Conservation (phyloP, 1,284 basidiomycete genomes). For the Tilletia setariae region DNA sequence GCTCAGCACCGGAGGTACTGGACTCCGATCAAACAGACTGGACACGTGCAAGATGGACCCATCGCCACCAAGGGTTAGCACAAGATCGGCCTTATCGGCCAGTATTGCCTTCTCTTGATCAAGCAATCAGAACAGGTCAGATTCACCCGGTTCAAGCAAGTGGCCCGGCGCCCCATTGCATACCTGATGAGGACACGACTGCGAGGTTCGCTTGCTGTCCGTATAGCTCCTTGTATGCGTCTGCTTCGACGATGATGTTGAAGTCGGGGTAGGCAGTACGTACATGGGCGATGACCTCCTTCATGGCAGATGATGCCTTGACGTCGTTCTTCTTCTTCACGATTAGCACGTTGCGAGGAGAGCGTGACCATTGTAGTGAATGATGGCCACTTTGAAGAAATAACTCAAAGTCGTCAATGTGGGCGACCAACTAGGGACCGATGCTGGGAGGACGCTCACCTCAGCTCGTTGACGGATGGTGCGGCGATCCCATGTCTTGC, state of each 20-base stretch:
- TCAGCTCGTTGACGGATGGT: background rate
- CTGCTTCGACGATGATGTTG: constrained; percentile 71
- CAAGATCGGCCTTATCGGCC: constrained; percentile 63
- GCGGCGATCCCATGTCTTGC: background rate
- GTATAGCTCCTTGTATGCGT: constrained; percentile 63
- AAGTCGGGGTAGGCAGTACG: constrained; percentile 64
- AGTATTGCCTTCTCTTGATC: constrained; percentile 24
- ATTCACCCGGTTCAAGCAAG: background rate
- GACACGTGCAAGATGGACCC: constrained; percentile 94
- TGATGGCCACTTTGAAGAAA: constrained; percentile 41
- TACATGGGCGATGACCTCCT: constrained; percentile 53
- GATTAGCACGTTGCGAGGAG: constrained; percentile 57
- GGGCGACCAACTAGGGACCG: background rate
- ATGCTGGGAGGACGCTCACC: background rate
- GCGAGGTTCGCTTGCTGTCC: constrained; percentile 57
- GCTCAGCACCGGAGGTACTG: constrained; percentile 88
- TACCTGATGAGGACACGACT: constrained; percentile 6
- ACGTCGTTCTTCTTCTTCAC: constrained; percentile 59
- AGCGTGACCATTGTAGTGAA: constrained; percentile 47
- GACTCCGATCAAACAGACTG: constrained; percentile 78
- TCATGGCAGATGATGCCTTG: constrained; percentile 56
- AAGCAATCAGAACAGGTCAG: background rate
- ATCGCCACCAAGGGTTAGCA: constrained; percentile 89
- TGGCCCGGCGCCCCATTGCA: no score
- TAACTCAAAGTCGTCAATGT: background rate